Conservation (phyloP, 1,284 basidiomycete species). For the Tilletia caries region DNA sequence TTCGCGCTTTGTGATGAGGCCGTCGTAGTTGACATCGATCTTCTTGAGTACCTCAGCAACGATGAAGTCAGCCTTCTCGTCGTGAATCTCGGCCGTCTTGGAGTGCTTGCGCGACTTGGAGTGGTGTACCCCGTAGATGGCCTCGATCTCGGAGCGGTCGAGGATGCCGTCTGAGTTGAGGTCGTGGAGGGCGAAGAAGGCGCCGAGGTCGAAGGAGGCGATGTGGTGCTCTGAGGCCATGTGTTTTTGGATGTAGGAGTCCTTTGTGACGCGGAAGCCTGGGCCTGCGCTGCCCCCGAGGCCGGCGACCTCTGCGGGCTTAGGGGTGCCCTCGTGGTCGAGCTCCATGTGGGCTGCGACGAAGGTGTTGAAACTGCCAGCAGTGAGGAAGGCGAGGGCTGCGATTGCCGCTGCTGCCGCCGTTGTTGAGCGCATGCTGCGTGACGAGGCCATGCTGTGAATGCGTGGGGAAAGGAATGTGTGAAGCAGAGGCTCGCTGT, state of each 20-base stretch:
- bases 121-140: slow-evolving; percentile 79
- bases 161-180: slow-evolving; percentile 64
- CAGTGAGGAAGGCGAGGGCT: background rate
- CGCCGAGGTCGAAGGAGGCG: slow-evolving; percentile 51
- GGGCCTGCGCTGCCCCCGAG: slow-evolving; percentile 27
- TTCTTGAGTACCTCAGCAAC: slow-evolving; percentile 70
- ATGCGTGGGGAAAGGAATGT: background rate
- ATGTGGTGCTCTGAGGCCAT: slow-evolving; percentile 55
- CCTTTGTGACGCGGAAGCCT: background rate
- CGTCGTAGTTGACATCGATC: slow-evolving; percentile 77
- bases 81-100: slow-evolving; percentile 71
- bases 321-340: background rate
- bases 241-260: slow-evolving; percentile 49
- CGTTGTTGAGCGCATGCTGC: background rate
- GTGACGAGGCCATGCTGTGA: background rate
- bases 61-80: slow-evolving; percentile 78
- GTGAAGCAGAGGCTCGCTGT: background rate
- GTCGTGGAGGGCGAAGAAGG: slow-evolving; percentile 77
- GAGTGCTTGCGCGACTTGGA: slow-evolving; percentile 83
- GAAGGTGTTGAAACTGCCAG: too few relatives aligned
- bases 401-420: background rate
- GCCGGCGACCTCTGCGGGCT: slow-evolving; percentile 12
- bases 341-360: background rate
- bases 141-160: slow-evolving; percentile 55
- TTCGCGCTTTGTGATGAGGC: slow-evolving; percentile 73